Conservation (phyloP, 495 filamentous ascomycete species). For the Rostrohypoxylon terebratum region DNA sequence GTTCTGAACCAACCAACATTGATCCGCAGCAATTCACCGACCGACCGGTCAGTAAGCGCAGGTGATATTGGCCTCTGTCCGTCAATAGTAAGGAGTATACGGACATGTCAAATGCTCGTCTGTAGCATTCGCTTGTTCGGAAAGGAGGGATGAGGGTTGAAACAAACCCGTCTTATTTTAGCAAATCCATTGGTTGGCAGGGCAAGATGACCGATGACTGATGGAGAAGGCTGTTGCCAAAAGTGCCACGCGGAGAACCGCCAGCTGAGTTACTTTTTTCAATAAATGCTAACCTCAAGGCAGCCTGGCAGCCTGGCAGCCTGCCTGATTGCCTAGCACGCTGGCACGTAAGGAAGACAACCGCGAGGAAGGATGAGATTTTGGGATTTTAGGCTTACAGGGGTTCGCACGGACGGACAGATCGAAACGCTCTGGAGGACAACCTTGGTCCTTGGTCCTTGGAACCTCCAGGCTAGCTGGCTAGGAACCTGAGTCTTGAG, state of each 20-base stretch:
- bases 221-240: constrained; percentile 20
- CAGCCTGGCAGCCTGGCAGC: neutral
- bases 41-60: constrained; percentile 28
- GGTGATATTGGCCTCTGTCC: constrained; percentile 1
- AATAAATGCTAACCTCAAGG: neutral
- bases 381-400: constrained; percentile 28
- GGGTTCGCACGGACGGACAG: constrained; percentile 35
- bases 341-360: constrained; percentile 2
- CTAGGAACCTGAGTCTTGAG: no score
- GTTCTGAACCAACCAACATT: constrained; percentile 22
- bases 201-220: constrained; percentile 36
- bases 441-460: no score
- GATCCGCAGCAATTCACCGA: constrained; percentile 27
- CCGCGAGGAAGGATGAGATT: constrained; percentile 20
- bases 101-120: constrained; percentile 17
- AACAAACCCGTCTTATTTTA: constrained; percentile 42
- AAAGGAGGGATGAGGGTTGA: constrained; percentile 38
- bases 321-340: neutral
- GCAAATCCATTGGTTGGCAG: constrained; percentile 39
- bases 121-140: constrained; percentile 30
- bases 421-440: constrained; percentile 41
- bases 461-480: no score
- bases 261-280: constrained; percentile 11
- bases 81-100: constrained; percentile 22
- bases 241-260: constrained; percentile 23